Evolutionary conservation across 78 protist species (phyloP), one percentile per base, ranked within the genome.

Genomic region (Dictyostelium discoideum): DNA sequence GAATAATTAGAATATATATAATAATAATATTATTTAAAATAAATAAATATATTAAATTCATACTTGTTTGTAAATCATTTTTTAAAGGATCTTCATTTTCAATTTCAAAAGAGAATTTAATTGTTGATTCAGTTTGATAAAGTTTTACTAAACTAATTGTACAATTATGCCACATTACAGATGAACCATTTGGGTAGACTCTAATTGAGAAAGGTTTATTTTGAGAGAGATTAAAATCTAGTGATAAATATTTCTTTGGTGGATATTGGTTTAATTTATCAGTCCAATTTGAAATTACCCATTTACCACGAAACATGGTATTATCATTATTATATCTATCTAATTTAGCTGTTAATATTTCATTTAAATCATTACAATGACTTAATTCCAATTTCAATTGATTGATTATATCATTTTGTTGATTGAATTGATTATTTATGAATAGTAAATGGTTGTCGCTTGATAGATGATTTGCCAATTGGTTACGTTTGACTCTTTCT

Each of bases 221-320:
- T 11, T 10, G 81, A 4, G 81, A 74, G 39, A 74, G 40, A 18
- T 74, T 74, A 37, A 74, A 74, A 74, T 14, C 48, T 20, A 74
- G 16, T 13, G 81, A 37, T 14, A 74, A 13, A 37, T 13, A 74
- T 16, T 29, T 74, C 3, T 74, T 74, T 37, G 81, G 26, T 74
- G 81, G 46, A 11, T 26, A 69, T 37, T 32, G 46, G 16, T 74
- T 10, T 37, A 74, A 16, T 74, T 74, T 74, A 13, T 74, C 81
- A 18, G 11, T 74, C 81, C 81, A 74, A 74, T 74, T 74, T 74
- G 42, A 32, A 74, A 74, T 74, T 5, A 74, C 9, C 81, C 81
- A 74, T 74, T 74, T 74, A 37, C 81, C 81, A 69, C 77, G 20
- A 24, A 9, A 69, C 4, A 11, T 3, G 8, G 32, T 24, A 26